Percentiles rank a stretch among this genome's conserved stretches.
Conservation (phyloP, 2,329 filamentous ascomycete species). For the Cercospora beticola region DNA sequence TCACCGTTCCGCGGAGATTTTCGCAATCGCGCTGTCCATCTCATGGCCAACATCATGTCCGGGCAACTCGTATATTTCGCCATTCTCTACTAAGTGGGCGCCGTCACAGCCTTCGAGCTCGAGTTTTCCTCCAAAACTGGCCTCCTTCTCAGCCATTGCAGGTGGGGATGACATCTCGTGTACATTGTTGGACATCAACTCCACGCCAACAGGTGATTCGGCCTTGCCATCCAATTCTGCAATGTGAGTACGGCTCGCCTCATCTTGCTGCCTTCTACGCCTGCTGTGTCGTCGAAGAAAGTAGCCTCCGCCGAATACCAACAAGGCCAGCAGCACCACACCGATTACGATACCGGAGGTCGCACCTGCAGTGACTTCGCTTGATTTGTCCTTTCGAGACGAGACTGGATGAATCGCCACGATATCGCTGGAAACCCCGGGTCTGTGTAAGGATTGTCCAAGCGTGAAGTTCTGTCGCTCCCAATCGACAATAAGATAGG, state of each 20-base stretch:
- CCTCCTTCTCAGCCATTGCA: background rate
- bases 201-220: background rate
- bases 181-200: background rate
- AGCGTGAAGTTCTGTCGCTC: conserved; percentile 20
- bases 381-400: background rate
- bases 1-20: background rate
- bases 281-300: background rate
- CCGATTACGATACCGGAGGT: background rate
- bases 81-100: background rate
- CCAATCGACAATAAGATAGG: conserved; percentile 28
- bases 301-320: background rate
- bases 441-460: conserved; percentile 12
- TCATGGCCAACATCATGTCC: background rate
- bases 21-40: background rate
- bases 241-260: background rate
- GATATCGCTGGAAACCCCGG: conserved; percentile 9
- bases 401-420: conserved; percentile 4
- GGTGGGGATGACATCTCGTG: background rate
- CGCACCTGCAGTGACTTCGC: background rate
- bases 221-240: background rate
- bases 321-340: background rate
- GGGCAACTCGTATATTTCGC: background rate
- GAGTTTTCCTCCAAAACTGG: background rate
- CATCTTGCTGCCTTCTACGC: background rate
- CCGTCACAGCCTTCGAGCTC: background rate